Evolutionary conservation across 106 monocot species (phyloP), one percentile per base, ranked within the genome.

Genomic region (Platanthera guangdongensis): DNA sequence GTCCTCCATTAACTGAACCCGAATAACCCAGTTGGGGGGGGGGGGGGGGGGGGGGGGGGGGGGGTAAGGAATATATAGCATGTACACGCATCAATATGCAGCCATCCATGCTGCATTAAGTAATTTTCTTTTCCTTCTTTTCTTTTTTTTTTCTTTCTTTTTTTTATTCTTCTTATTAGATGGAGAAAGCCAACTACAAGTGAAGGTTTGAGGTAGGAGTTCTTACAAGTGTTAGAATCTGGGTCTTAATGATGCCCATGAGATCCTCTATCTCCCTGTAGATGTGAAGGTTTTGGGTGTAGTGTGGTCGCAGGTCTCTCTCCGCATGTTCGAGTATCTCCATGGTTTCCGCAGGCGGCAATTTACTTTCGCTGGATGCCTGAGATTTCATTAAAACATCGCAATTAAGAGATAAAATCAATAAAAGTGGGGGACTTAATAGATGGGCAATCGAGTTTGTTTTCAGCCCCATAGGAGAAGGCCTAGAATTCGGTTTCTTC

Each of bases 231-330:
- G 80, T 45, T 25, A 86, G 47, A 63, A 83, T 71, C 64, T 86
- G 86, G 50, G 51, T 83, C 83, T 80, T 83, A 55, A 86, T 86
- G 69, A 83, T 63, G 12, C 78, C 22, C 77, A 86, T 83, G 15
- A 46, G 80, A 57, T 15, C 55, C 71, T 86, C 78, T 51, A 83
- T 83, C 5, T 86, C 86, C 16, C 63, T 67, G 73, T 86, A 86
- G 65, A 86, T 77, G 0, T 67, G 69, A 3, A 83, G 63, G 71
- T 86, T 86, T 47, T 83, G 68, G 8, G 82, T 52, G 71, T 73
- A 83, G 11, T 49, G 13, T 9, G 86, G 83, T 39, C 78, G 80
- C 77, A 86, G 62, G 57, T 51, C 77, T 39, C 55, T n/a, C n/a
- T 68, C 22, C 22, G 80, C 86, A 64, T 57, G 53, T 5, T 86